These are phyloP conservation scores for Mrakia frigida DNA, from an alignment of 768 basidiomycete species.

Conservation along the genomic window DNA sequence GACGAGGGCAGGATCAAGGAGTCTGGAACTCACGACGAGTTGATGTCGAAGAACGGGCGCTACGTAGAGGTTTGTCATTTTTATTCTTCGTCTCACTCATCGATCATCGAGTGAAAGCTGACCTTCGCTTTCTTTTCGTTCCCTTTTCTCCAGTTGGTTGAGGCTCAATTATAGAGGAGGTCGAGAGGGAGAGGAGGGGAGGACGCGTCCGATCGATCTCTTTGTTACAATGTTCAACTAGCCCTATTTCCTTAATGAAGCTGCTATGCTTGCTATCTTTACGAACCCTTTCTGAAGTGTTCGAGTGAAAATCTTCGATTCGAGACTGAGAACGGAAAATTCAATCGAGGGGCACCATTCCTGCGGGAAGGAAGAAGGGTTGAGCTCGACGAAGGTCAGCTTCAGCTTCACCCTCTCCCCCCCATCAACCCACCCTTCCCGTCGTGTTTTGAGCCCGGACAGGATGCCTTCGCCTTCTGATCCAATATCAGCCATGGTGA, in stretches of 20 bases:
- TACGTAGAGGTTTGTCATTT: slow-evolving; percentile 37
- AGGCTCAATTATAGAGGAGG: slow-evolving; percentile 16
- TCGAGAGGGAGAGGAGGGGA: not conserved
- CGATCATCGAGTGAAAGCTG: not conserved
- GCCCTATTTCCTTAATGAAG: no score
- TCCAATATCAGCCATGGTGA: not conserved
- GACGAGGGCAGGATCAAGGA: slow-evolving; percentile 41
- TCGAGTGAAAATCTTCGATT: no score
- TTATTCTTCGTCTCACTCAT: not conserved
- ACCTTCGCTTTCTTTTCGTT: not conserved
- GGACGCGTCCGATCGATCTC: not conserved
- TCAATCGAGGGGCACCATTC: no score
- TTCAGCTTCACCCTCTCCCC: no score
- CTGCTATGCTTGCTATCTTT: no score
- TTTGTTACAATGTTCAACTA: not conserved
- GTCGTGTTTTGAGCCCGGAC: not conserved
- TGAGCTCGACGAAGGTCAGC: no score
- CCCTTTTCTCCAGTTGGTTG: slow-evolving; percentile 7
- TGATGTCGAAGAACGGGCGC: slow-evolving; percentile 37
- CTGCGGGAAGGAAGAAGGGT: no score
- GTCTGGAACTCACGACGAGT: slow-evolving; percentile 40
- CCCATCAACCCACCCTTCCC: no score
- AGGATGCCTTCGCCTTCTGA: not conserved
- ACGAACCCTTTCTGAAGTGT: no score
- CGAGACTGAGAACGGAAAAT: no score